Evolutionary conservation across 495 filamentous ascomycete species (phyloP).

Genomic region (Hyaloscypha finlandica): DNA sequence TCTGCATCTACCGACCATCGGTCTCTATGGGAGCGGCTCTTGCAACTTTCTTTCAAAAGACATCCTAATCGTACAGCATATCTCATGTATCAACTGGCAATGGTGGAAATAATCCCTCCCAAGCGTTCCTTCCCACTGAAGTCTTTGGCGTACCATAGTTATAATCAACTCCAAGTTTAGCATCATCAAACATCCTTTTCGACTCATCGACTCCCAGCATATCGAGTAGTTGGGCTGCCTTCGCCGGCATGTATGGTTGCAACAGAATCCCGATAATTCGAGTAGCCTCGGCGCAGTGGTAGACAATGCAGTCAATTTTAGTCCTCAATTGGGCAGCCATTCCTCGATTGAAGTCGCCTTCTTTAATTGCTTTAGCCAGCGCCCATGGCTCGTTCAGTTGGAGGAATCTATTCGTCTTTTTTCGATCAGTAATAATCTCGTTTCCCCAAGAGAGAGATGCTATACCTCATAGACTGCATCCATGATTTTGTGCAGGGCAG

Average conservation of each 20-base stretch:
- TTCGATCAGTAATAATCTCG: background rate
- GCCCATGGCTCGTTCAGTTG: conserved; percentile 55
- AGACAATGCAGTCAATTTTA: conserved; percentile 53
- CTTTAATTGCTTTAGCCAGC: conserved; percentile 26
- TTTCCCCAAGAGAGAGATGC: conserved; percentile 4
- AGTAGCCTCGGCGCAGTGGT: conserved; percentile 72
- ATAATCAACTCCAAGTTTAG: conserved; percentile 58
- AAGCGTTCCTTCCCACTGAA: conserved; percentile 18
- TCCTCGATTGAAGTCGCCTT: conserved; percentile 10
- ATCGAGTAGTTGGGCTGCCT: conserved; percentile 72
- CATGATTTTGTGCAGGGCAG: conserved; percentile 68
- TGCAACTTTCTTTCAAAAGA: background rate
- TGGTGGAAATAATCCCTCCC: conserved; percentile 32
- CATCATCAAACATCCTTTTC: conserved; percentile 57
- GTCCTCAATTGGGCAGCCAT: background rate
- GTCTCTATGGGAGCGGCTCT: background rate
- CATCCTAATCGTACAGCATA: background rate
- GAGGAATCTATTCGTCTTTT: background rate
- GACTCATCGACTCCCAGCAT: conserved; percentile 68
- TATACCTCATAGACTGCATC: conserved; percentile 55
- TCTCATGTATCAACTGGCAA: conserved; percentile 26
- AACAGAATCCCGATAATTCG: conserved; percentile 81
- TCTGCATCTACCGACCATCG: background rate
- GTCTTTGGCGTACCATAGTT: conserved; percentile 59
- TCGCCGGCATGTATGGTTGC: conserved; percentile 89